A percentile compares a stretch with the other conserved stretches of the same genome.
phyloP scores from a whole-genome alignment of 2,329 filamentous ascomycete species.

The Aschersonia sp. region DNA sequence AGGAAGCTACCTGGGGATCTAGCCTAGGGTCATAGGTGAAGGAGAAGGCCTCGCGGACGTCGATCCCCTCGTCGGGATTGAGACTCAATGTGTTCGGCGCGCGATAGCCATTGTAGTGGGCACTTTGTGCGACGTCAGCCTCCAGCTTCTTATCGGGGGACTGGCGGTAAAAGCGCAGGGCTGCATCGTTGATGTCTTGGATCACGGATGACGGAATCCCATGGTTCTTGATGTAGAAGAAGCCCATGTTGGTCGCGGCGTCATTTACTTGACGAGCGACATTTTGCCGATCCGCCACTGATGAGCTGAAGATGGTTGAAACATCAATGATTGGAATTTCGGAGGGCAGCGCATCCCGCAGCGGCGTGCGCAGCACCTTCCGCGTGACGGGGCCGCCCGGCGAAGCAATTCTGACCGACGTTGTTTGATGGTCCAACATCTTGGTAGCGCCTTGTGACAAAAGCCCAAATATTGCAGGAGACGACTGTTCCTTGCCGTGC shows the following conservation, averaged over 20 bases:
- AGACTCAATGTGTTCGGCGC: constrained; percentile 26
- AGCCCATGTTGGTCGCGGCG: constrained; percentile 35
- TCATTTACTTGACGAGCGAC: constrained; percentile 26
- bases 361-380: constrained; percentile 17
- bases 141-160: constrained; percentile 25
- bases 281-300: constrained; percentile 17
- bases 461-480: too few relatives aligned
- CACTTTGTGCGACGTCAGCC: constrained; percentile 19
- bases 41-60: constrained; percentile 34
- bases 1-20: constrained; percentile 29
- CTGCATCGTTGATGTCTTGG: constrained; percentile 16
- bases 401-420: constrained; percentile 19
- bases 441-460: too few relatives aligned
- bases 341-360: constrained; percentile 19
- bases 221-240: constrained; percentile 40
- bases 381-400: constrained; percentile 21
- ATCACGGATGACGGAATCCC: constrained; percentile 16
- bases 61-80: constrained; percentile 32
- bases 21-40: constrained; percentile 37
- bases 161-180: constrained; percentile 33
- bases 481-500: too few relatives aligned
- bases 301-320: constrained; percentile 20
- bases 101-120: constrained; percentile 33
- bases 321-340: constrained; percentile 42
- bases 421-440: constrained; percentile 5